Conservation (phyloP, 768 basidiomycete genomes). For the Hygrophoropsis aurantiaca region DNA sequence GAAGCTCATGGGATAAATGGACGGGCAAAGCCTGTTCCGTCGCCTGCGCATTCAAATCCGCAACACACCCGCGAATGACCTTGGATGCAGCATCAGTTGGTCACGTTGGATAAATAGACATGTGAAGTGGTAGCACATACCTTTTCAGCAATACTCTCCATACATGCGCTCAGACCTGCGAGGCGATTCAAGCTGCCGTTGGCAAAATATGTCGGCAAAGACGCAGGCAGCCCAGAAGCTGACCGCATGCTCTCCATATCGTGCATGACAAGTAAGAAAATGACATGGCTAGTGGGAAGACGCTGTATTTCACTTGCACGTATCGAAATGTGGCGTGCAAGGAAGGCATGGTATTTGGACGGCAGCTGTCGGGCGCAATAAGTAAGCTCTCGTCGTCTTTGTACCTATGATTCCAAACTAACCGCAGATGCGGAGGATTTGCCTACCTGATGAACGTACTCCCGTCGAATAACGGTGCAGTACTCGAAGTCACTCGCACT, state of each 20-base stretch:
- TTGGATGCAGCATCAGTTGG: too few relatives aligned
- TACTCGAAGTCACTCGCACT: conserved; percentile 89
- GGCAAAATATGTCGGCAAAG: conserved; percentile 82
- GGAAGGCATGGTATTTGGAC: conserved; percentile 58
- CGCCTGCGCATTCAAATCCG: conserved; percentile 70
- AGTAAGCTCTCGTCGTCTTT: too few relatives aligned
- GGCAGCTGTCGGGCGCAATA: conserved; percentile 53
- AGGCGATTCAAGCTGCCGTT: conserved; percentile 83
- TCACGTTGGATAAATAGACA: conserved; percentile 5
- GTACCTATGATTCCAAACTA: not conserved
- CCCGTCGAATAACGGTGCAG: conserved; percentile 85
- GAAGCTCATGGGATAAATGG: conserved; percentile 68
- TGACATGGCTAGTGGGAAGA: conserved; percentile 78
- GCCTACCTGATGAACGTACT: conserved; percentile 70
- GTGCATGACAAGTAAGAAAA: conserved; percentile 82
- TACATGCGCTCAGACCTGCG: conserved; percentile 63
- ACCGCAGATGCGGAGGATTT: conserved; percentile 19
- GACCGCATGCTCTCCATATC: conserved; percentile 89
- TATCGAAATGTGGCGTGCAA: conserved; percentile 66
- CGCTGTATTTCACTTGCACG: conserved; percentile 69
- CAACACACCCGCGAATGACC: conserved; percentile 78
- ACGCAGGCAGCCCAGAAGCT: conserved; percentile 74
- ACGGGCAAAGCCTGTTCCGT: conserved; percentile 76
- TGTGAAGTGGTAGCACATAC: too few relatives aligned
- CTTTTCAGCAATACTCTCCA: conserved; percentile 87